Evolutionary conservation across 1,139 yeast genomes (phyloP).

Genomic region (Fermentozyma sake): DNA sequence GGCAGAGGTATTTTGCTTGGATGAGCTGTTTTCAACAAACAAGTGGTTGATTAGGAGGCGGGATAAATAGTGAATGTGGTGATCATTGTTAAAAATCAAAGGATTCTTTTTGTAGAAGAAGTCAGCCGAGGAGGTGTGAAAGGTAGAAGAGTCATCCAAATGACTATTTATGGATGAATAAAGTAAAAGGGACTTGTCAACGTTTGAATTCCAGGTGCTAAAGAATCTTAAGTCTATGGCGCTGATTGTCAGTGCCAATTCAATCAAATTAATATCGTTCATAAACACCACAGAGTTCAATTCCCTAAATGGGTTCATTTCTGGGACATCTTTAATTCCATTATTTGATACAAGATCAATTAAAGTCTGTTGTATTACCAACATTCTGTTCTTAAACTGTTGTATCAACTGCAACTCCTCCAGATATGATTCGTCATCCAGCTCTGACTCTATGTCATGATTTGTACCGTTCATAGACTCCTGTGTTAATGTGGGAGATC

Average conservation of each 20-base stretch:
- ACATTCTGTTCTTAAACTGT: constrained; percentile 29
- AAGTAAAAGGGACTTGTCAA: constrained; percentile 40
- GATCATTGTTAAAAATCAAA: constrained; percentile 59
- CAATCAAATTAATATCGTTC: constrained; percentile 40
- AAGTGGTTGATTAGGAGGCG: constrained; percentile 68
- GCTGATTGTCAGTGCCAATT: constrained; percentile 53
- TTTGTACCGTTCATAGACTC: neutral
- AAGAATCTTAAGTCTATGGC: constrained; percentile 55
- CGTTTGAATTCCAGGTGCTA: constrained; percentile 69
- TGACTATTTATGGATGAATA: constrained; percentile 23
- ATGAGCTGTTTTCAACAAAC: constrained; percentile 42
- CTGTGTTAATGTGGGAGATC: too few relatives aligned
- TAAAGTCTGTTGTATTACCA: constrained; percentile 32
- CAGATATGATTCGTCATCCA: constrained; percentile 1
- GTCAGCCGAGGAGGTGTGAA: constrained; percentile 17
- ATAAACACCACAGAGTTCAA: constrained; percentile 35
- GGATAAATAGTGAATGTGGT: constrained; percentile 74
- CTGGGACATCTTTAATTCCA: constrained; percentile 8
- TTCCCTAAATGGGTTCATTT: constrained; percentile 26
- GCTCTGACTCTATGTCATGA: constrained; percentile 1
- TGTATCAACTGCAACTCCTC: constrained; percentile 10
- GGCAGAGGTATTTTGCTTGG: too few relatives aligned
- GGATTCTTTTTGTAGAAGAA: constrained; percentile 42
- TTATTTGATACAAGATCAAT: constrained; percentile 25
- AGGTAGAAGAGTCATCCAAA: constrained; percentile 6